Evolutionary conservation across 2,329 filamentous ascomycete genomes (phyloP).

Genomic region (Colletotrichum musae): DNA sequence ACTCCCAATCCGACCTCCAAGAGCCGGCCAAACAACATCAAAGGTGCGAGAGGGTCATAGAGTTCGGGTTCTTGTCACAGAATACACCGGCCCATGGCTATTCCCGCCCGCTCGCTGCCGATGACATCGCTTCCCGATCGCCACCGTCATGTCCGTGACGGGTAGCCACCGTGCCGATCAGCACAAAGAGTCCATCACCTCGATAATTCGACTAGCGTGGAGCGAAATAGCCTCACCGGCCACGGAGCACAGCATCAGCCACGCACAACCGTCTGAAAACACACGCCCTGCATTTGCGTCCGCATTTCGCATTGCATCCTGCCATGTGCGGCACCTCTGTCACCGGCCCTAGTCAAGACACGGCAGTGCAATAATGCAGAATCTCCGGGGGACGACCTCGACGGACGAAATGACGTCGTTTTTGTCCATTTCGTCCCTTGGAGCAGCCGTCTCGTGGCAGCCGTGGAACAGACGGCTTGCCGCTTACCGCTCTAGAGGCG

Average conservation of each 20-base stretch:
- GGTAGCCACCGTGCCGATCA: conserved; percentile 28
- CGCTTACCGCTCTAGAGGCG: conserved; percentile 6
- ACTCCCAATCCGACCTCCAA: conserved; percentile 1
- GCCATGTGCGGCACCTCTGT: conserved; percentile 11
- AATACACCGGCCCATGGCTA: conserved; percentile 21
- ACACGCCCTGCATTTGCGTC: conserved; percentile 6
- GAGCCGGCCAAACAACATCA: background rate
- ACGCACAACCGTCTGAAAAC: conserved; percentile 25
- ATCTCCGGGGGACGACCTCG: background rate
- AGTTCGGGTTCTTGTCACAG: conserved; percentile 29
- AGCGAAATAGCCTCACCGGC: conserved; percentile 23
- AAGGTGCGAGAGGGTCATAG: conserved; percentile 11
- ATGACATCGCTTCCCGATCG: conserved; percentile 35
- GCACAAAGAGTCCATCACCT: conserved; percentile 2
- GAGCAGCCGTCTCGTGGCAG: too few species aligned
- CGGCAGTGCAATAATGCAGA: conserved; percentile 8
- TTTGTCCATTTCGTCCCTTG: too few species aligned
- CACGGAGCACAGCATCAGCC: background rate
- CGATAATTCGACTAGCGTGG: background rate
- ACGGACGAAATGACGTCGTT: conserved; percentile 34
- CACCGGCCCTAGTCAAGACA: conserved; percentile 21
- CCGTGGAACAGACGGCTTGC: background rate
- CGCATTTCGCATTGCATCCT: conserved; percentile 21
- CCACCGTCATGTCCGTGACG: conserved; percentile 17
- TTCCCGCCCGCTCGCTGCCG: conserved; percentile 24